Conservation (phyloP, 805 yeast genomes). For the Candida morakotiae region DNA sequence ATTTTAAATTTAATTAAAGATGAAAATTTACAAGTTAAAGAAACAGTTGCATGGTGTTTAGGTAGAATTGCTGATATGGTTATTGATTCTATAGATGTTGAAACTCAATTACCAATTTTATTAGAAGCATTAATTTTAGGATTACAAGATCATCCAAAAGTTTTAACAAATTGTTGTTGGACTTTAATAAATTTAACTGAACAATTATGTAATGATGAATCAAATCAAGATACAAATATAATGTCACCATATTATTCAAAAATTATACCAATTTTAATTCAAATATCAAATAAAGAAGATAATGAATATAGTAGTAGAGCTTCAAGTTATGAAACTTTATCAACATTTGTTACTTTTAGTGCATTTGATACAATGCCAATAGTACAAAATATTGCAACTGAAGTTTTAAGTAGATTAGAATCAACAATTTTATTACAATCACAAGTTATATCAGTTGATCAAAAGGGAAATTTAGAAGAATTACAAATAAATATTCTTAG, state of each 20-base stretch:
- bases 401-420: slow-evolving; percentile 68
- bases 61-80: slow-evolving; percentile 92
- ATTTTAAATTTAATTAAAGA: slow-evolving; percentile 73
- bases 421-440: slow-evolving; percentile 54
- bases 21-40: slow-evolving; percentile 78
- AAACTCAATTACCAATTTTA: slow-evolving; percentile 63
- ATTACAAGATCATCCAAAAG: slow-evolving; percentile 87
- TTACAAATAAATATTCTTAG: slow-evolving; percentile 79
- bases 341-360: slow-evolving; percentile 73
- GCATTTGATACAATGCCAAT: slow-evolving; percentile 65
- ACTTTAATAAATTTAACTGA: slow-evolving; percentile 87
- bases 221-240: slow-evolving; percentile 50
- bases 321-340: slow-evolving; percentile 93
- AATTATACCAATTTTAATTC: slow-evolving; percentile 66
- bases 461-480: slow-evolving; percentile 76
- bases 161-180: slow-evolving; percentile 98
- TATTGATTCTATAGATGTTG: slow-evolving; percentile 67
- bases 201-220: slow-evolving; percentile 62
- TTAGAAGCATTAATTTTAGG: slow-evolving; percentile 74
- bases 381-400: slow-evolving; percentile 71
- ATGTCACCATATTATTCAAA: slow-evolving; percentile 71
- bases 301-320: slow-evolving; percentile 88
- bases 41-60: slow-evolving; percentile 97
- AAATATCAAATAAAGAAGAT: slow-evolving; percentile 66
- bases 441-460: slow-evolving; percentile 64